Conservation (phyloP, 2,329 filamentous ascomycete species). For the Trichoderma hamatum region DNA sequence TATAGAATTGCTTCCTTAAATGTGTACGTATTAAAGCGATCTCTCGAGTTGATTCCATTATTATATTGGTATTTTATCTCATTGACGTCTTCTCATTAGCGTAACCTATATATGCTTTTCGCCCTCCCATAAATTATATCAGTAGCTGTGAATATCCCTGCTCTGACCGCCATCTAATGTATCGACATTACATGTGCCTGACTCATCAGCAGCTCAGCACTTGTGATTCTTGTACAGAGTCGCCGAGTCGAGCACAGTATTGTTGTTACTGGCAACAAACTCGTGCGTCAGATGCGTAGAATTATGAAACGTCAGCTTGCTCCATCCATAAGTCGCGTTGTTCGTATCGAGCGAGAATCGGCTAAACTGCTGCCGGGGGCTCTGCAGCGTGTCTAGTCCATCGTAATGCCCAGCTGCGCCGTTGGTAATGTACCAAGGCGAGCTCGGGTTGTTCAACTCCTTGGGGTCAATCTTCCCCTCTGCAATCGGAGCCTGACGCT, state of each 20-base stretch:
- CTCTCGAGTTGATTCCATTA: background rate
- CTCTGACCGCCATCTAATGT: background rate
- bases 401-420: conserved; percentile 22
- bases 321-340: conserved; percentile 17
- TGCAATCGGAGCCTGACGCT: conserved; percentile 14
- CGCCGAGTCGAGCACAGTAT: conserved; percentile 12
- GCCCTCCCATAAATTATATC: background rate
- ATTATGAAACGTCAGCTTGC: conserved; percentile 16
- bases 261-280: conserved; percentile 16
- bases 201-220: background rate
- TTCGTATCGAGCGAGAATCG: conserved; percentile 10
- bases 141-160: background rate
- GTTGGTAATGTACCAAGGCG: conserved; percentile 22
- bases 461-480: conserved; percentile 13
- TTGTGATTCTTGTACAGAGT: conserved; percentile 15
- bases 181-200: background rate
- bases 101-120: background rate
- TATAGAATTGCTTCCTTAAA: background rate
- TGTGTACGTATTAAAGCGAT: too few relatives aligned
- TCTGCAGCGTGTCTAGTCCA: conserved; percentile 6
- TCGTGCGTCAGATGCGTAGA: conserved; percentile 20
- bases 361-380: conserved; percentile 12
- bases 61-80: background rate
- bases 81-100: background rate
- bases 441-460: conserved; percentile 9